These are phyloP conservation scores for Pleurotus pulmonarius DNA, from an alignment of 768 basidiomycete genomes.

Conservation along the genomic window DNA sequence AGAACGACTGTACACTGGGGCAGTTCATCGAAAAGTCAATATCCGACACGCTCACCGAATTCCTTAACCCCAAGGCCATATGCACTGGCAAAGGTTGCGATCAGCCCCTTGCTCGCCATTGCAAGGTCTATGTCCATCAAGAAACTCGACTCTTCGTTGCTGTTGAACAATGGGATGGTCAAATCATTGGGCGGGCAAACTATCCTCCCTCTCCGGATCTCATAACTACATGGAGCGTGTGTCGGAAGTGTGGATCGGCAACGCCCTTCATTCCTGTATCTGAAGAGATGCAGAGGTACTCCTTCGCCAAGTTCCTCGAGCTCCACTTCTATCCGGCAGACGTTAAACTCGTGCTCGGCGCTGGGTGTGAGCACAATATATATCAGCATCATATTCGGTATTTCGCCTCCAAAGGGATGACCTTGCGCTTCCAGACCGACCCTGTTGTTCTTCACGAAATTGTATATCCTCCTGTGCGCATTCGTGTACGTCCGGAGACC, in stretches of 20 bases:
- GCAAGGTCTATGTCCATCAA: conserved; percentile 89
- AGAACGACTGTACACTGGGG: conserved; percentile 89
- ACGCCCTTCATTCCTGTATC: conserved; percentile 89
- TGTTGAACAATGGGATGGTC: conserved; percentile 85
- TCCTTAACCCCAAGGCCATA: conserved; percentile 68
- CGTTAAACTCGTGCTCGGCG: conserved; percentile 79
- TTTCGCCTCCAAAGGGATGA: conserved; percentile 81
- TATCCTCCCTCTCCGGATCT: conserved; percentile 62
- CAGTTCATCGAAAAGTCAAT: conserved; percentile 87
- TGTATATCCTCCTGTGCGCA: conserved; percentile 82
- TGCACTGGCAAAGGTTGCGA: conserved; percentile 86
- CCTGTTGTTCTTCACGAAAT: conserved; percentile 81
- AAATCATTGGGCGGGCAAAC: conserved; percentile 56
- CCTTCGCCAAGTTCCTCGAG: conserved; percentile 95
- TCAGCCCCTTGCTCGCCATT: conserved; percentile 78
- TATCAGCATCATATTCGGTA: conserved; percentile 91
- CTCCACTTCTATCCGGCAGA: conserved; percentile 93
- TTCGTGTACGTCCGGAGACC: conserved; percentile 82
- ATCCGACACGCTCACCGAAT: conserved; percentile 61
- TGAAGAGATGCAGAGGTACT: conserved; percentile 90
- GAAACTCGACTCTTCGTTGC: conserved; percentile 78
- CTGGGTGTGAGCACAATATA: conserved; percentile 91
- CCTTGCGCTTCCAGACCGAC: conserved; percentile 85
- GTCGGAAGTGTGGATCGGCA: conserved; percentile 71
- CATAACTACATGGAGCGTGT: conserved; percentile 90